Base-by-base conservation (phyloP, 345 rosid species). In the Carallia brachiata region DNA sequence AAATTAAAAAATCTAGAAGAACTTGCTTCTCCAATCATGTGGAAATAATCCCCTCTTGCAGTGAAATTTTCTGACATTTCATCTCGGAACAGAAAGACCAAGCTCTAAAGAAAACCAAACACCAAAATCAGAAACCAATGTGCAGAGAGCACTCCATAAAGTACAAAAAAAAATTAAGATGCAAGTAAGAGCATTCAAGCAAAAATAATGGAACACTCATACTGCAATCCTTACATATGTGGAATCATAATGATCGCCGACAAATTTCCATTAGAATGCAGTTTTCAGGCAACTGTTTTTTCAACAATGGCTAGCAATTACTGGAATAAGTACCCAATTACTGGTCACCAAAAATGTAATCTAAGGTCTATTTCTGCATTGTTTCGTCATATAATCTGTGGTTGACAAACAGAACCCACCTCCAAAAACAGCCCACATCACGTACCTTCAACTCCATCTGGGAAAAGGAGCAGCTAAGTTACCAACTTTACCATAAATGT, bases 401-500 rank as follows among this genome's bases (percentile, higher is more conserved):
- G 80, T 74, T 68, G 79, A 81, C 69, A 77, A 13, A 82, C 81
- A 83, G 78, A 77, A 74, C 82, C 87, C 90, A 87, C 96, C 91
- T 89, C 85, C 88, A 80, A 77, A 82, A 81, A 84, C 87, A 75
- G 95, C 92, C 75, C 54, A 84, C 65, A 79, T 89, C 96, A 95
- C 91, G 96, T 90, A 81, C 84, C 97, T 88, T 91, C 95, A 76
- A 82, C 74, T 86, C 88, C 92, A 90, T 91, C 96, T 91, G 93
- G 91, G 85, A 89, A 87, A 90, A 90, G 89, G 81, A 90, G 81
- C 84, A 90, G 72, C 76, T 77, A 39, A 18, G 81, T 88, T 75
- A 82, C 34, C 34, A 32, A 32, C 34, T 32, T 23, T 32, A 32
- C 84, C 70, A 84, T 60, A 31, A 47, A 32, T 73, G 56, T 70